Base-by-base conservation (phyloP, 768 basidiomycete genomes). In the Kwoniella mangroviensis region DNA sequence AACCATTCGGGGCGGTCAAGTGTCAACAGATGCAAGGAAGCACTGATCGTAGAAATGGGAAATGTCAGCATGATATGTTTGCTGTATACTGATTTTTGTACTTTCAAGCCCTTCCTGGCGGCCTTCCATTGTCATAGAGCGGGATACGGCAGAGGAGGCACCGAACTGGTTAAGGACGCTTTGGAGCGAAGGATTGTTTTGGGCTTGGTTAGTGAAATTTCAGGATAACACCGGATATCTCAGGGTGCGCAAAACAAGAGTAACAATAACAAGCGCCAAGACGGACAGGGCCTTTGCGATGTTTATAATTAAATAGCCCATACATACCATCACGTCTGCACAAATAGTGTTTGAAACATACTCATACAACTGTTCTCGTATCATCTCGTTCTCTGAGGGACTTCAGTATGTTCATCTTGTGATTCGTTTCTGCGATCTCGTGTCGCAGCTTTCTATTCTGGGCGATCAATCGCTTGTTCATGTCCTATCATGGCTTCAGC, bases 361-460 rank as follows among this genome's bases (percentile, higher is more conserved):
- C 56, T 24, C 13, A 57, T 28, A 26, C 56, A 21, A 28, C 56
- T 28, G 15, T 24, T 26, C 26, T 57, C 9, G 56, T 41, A 26
- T 34, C 26, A 34, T 57, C 56, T 24, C 26, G 6, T 28, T 26
- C 26, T 34, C 24, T 26, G 12, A 26, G 19, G 10, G 26, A 17
- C 24, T 57, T 57, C 56, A 34, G 28, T 57, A 34, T 24, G 17
- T 57, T 57, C 56, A 57, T 57, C 56, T 26, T 57, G 26, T 57
- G 28, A 13, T 57, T 57, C 15, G 26, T 57, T 24, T 57, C 21
- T 19, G 21, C 56, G 22, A 57, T 9, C 19, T 55, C 53, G 11
- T 26, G 5, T 26, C 53, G 15, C 53, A 55, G 24, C 24, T 55
- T 26, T 3, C 53, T 6, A 1, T 49, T 49, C 45, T 49, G 45